Base-by-base conservation (phyloP, 441 rosid genomes). In the Gossypium davidsonii region DNA sequence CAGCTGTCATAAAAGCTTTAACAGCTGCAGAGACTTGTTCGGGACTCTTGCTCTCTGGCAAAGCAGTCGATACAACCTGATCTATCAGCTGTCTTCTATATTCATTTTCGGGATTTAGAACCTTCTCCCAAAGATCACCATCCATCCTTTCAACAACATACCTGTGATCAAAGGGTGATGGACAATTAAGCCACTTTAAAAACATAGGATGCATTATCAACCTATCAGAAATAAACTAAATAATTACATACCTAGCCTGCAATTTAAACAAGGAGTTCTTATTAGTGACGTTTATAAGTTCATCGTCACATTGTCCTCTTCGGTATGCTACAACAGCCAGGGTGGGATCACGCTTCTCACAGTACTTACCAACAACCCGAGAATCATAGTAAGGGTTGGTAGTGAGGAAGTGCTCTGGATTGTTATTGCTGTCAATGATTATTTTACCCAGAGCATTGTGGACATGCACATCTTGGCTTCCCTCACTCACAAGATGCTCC, bases 401-500 rank as follows among this genome's bases (percentile, higher is more conserved):
- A 26, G 98, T 96, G 51, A 96, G 91, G 79, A 96, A 96, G 81
- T 96, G 99, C 84, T 96, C 99, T 5, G 99, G 99, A 79, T 96
- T 96, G 88, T 96, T 93, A 74, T 91, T 91, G 85, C 98, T 96
- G 70, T 96, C 99, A 61, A 96, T 96, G 71, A 96, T 96, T 48
- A 96, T 96, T 91, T 96, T 96, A 83, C 99, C 98, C 81, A 96
- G 83, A 63, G 98, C 98, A 90, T 96, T 92, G 82, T 94, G 98
- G 73, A 92, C 99, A 79, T 96, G 99, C 37, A 90, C 96, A 87
- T 96, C 99, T 81, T 92, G 98, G 86, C 99, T 96, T 77, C 99
- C 98, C 84, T 96, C 99, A 77, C 98, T 94, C 64, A 96, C 99
- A 77, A 96, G 91, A 90, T 96, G 99, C 94, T 96, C 98, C 88